Percentiles rank a stretch among this genome's conserved stretches.
Evolutionary conservation across 192 early-diverging fungal species (phyloP).

Genomic region (Umbelopsis sp.): DNA sequence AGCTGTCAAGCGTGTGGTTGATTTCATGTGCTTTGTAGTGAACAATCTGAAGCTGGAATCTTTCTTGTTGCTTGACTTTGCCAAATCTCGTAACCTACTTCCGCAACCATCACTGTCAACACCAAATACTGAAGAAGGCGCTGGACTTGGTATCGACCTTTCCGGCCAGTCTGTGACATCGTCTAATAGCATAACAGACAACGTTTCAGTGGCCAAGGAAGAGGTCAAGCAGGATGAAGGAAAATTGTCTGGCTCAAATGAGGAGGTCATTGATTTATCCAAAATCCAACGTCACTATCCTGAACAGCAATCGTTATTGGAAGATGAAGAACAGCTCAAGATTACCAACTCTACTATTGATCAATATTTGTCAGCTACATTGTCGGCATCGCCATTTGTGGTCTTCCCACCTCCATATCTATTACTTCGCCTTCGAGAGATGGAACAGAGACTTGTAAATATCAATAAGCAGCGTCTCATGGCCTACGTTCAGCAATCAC

Average conservation of each 20-base stretch:
- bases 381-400: slow-evolving; percentile 91
- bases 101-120: not conserved
- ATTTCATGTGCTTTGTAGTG: slow-evolving; percentile 82
- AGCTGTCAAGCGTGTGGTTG: slow-evolving; percentile 80
- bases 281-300: not conserved
- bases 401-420: slow-evolving; percentile 85
- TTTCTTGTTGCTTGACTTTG: slow-evolving; percentile 73
- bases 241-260: not conserved
- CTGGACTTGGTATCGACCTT: slow-evolving; percentile 19
- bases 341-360: slow-evolving; percentile 25
- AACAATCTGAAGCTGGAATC: slow-evolving; percentile 91
- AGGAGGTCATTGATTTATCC: not conserved
- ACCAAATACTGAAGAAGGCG: not conserved
- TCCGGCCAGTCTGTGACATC: not conserved
- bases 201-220: slow-evolving; percentile 13
- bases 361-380: slow-evolving; percentile 67
- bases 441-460: slow-evolving; percentile 49
- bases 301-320: slow-evolving; percentile 1
- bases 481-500: not conserved
- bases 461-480: slow-evolving; percentile 32
- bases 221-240: not conserved
- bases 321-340: slow-evolving; percentile 33
- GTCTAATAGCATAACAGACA: not conserved
- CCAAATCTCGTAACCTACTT: slow-evolving; percentile 30
- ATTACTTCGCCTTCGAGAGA: slow-evolving; percentile 62